Conservation (phyloP, 495 filamentous ascomycete species). For the Penicillium paxilli region DNA sequence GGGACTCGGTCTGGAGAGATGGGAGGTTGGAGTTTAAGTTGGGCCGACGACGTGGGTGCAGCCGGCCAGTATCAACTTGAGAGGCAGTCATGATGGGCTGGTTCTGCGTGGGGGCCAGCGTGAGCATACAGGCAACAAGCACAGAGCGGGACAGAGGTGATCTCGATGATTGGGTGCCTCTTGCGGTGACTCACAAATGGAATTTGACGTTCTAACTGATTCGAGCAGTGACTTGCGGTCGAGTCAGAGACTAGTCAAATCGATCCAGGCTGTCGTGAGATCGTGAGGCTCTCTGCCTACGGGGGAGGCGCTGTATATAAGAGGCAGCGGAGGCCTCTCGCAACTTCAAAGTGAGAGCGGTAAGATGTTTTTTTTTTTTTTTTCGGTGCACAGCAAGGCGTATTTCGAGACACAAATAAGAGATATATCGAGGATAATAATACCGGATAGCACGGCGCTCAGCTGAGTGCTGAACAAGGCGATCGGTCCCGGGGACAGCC, state of each 20-base stretch:
- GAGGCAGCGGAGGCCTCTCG: neutral
- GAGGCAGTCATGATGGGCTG: constrained; percentile 23
- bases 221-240: constrained; percentile 21
- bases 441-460: neutral
- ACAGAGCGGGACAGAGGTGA: constrained; percentile 1
- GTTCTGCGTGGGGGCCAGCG: constrained; percentile 7
- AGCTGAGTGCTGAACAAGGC: too few species aligned
- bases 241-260: constrained; percentile 17
- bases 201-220: constrained; percentile 11
- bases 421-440: neutral
- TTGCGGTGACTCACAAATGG: constrained; percentile 23
- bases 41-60: constrained; percentile 38
- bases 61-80: constrained; percentile 23
- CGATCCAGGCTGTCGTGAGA: neutral
- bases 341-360: neutral
- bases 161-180: constrained; percentile 15
- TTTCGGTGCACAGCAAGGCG: neutral
- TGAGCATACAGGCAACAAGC: constrained; percentile 12
- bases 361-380: too few species aligned
- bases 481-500: too few species aligned
- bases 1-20: constrained; percentile 24
- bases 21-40: constrained; percentile 32
- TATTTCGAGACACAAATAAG: neutral
- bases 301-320: neutral
- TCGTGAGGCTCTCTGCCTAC: neutral